These are phyloP conservation scores for Gaeumannomyces tritici DNA, from an alignment of 2,329 filamentous ascomycete genomes.

Conservation along the genomic window DNA sequence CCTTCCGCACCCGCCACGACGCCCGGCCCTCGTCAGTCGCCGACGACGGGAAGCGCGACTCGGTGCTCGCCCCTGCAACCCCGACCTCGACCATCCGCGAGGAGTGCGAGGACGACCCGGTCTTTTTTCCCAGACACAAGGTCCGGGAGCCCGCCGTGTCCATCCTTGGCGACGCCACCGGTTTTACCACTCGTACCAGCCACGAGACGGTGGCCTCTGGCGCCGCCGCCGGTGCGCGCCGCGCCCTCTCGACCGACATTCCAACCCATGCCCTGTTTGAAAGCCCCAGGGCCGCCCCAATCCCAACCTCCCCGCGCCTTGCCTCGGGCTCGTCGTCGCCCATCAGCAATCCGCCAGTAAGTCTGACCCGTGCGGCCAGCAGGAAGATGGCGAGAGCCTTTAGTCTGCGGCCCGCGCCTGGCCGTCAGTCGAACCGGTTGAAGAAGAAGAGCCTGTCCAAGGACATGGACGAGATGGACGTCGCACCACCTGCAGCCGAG, in stretches of 20 bases:
- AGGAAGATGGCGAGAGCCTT: conserved; percentile 7
- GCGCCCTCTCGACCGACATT: conserved; percentile 6
- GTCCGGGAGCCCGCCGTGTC: conserved; percentile 14
- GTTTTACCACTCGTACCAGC: neutral
- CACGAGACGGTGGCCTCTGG: conserved; percentile 7
- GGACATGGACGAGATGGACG: neutral
- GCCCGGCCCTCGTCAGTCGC: conserved; percentile 17
- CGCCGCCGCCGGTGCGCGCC: conserved; percentile 8
- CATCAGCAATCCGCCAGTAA: conserved; percentile 3
- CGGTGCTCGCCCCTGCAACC: conserved; percentile 29
- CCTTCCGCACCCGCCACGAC: conserved; percentile 28
- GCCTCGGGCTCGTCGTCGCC: conserved; percentile 6
- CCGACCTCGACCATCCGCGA: conserved; percentile 29
- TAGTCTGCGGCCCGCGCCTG: conserved; percentile 4
- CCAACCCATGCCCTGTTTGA: conserved; percentile 3
- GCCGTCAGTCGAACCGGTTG: conserved; percentile 4
- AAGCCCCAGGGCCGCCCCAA: conserved; percentile 5
- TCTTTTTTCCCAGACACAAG: conserved; percentile 10
- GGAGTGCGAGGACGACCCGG: conserved; percentile 18
- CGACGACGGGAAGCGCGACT: conserved; percentile 44
- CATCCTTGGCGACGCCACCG: conserved; percentile 17
- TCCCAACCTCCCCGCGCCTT: conserved; percentile 8
- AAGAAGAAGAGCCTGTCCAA: conserved; percentile 2
- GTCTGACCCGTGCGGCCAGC: conserved; percentile 4
- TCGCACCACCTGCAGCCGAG: neutral